These are phyloP conservation scores for Pseudonitzschia multiseries DNA, from an alignment of 108 stramenopile genomes.

Conservation along the genomic window DNA sequence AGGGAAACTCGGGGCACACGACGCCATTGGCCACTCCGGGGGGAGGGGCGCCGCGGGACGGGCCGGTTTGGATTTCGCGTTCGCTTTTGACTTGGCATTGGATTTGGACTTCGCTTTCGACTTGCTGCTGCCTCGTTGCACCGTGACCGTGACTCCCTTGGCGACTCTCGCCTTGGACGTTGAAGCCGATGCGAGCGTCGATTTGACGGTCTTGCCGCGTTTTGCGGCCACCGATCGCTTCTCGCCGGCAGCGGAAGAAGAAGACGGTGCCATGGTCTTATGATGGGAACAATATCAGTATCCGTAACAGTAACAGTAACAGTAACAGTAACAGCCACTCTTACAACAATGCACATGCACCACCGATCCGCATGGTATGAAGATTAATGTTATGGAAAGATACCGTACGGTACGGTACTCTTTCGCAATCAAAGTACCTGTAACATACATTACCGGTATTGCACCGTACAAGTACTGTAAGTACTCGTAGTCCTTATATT, in stretches of 20 bases:
- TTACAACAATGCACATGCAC: too few relatives aligned
- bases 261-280: constrained; percentile 7
- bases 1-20: constrained; percentile 20
- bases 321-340: background rate
- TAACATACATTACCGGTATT: too few relatives aligned
- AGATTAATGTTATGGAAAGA: too few relatives aligned
- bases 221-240: background rate
- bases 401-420: too few relatives aligned
- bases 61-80: background rate
- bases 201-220: background rate
- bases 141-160: background rate
- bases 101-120: background rate
- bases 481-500: too few relatives aligned
- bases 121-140: background rate
- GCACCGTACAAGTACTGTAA: too few relatives aligned
- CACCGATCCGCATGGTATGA: too few relatives aligned
- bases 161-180: background rate
- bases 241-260: background rate
- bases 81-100: background rate
- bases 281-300: background rate
- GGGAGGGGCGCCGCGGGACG: too few relatives aligned
- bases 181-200: background rate
- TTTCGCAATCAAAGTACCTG: too few relatives aligned
- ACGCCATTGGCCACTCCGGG: constrained; percentile 28
- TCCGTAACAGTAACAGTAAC: background rate